These are phyloP conservation scores for Metschnikowia gelsemii DNA, from an alignment of 805 yeast genomes.

Conservation along the genomic window DNA sequence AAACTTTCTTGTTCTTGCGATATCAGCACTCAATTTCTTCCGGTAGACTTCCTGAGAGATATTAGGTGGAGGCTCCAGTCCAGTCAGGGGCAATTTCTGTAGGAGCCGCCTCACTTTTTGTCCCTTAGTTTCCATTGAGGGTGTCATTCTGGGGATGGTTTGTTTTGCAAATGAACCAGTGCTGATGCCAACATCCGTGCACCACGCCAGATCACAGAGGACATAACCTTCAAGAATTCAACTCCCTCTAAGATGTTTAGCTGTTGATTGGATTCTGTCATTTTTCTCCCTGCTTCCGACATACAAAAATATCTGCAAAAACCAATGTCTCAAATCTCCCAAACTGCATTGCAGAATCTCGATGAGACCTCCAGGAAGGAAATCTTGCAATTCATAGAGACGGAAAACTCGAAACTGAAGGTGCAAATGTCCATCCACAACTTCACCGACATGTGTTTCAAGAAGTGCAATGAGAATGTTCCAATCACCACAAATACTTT, in stretches of 20 bases:
- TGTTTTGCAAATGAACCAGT: background rate
- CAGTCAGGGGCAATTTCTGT: background rate
- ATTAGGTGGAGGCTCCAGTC: slow-evolving; percentile 2
- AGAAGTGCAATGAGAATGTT: slow-evolving; percentile 63
- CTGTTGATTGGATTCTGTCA: too few species aligned
- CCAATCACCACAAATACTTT: slow-evolving; percentile 50
- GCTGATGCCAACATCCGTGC: slow-evolving; percentile 12
- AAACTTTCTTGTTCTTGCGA: slow-evolving; percentile 17
- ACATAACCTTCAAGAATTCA: too few species aligned
- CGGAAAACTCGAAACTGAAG: slow-evolving; percentile 83
- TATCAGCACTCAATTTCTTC: slow-evolving; percentile 14
- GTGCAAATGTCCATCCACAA: slow-evolving; percentile 83
- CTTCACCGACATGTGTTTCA: slow-evolving; percentile 89
- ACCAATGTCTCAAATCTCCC: slow-evolving; percentile 41
- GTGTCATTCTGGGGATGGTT: background rate
- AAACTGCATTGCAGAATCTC: slow-evolving; percentile 36
- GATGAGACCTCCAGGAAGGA: slow-evolving; percentile 76
- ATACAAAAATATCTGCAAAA: too few species aligned
- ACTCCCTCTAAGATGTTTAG: too few species aligned
- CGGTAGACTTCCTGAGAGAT: slow-evolving; percentile 16
- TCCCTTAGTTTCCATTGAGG: slow-evolving; percentile 8
- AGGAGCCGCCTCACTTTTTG: slow-evolving; percentile 1
- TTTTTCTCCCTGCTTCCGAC: too few species aligned
- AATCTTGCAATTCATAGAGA: slow-evolving; percentile 69
- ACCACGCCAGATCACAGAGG: slow-evolving; percentile 4